Base-by-base conservation (phyloP, 2,329 filamentous ascomycete species). In the Fusarium dimerum region DNA sequence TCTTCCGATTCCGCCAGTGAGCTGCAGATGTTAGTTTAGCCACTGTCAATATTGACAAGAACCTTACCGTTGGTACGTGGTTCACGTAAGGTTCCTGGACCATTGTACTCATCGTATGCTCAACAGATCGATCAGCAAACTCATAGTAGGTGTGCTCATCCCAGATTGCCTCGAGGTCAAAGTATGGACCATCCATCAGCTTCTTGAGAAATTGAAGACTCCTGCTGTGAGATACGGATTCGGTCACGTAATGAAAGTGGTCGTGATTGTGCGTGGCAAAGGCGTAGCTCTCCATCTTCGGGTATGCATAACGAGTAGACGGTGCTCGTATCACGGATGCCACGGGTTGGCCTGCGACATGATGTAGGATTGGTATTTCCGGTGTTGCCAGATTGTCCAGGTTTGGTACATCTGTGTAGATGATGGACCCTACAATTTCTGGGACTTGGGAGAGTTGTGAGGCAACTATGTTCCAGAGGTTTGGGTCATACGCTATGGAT, bases 41-140 rank as follows among this genome's bases (percentile, higher is more conserved):
- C 43, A 3, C 26, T 6, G 17, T 45, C 8, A 38, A 16, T 17
- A 38, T 6, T 1, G 1, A 2, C 0, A 10, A 12, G 1, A 2
- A 16, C 61, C 79, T 74, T 62, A 85, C 77, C 0, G 87, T 90
- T 0, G 88, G 86, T 2, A 91, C 77, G 65, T 92, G 87, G 65
- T 92, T 92, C 1, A 92, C 88, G 63, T 92, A 91, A 2, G 88
- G 89, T 67, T 90, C 84, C 44, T 85, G 78, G 2, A 91, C 87
- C 88, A 92, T 92, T 0, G 88, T 92, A n/a, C 77, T 78, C 88
- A 92, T 92, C 0, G 88, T 92, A 57, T 84, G 81, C 55, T 84
- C 83, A 0, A 90, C 87, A 2, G 82, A 83, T 11, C 87, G 79
- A 50, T 85, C 82, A 1, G 70, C 82, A 66, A 92, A 92, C 66